These are phyloP conservation scores for Apiospora saccharicola DNA, from an alignment of 2,329 filamentous ascomycete genomes.

Conservation along the genomic window DNA sequence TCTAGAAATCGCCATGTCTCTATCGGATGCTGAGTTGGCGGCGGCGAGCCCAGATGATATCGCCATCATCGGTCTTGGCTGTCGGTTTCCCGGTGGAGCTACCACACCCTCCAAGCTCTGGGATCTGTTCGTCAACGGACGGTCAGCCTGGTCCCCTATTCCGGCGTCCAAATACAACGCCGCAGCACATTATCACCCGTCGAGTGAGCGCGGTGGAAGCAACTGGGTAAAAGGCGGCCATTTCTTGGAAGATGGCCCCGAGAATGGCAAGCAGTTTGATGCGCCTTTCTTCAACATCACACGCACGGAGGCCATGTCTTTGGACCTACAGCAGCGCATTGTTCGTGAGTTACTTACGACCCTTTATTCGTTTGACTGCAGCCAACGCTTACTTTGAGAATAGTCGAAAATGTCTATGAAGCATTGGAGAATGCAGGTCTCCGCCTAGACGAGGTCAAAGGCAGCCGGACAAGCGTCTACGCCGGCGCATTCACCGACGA, in stretches of 20 bases:
- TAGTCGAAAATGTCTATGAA: slow-evolving; percentile 46
- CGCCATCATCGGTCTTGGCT: slow-evolving; percentile 29
- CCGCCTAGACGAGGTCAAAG: slow-evolving; percentile 52
- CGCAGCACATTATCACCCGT: slow-evolving; percentile 30
- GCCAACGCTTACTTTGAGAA: slow-evolving; percentile 60
- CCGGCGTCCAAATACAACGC: slow-evolving; percentile 31
- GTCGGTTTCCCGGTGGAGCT: slow-evolving; percentile 30
- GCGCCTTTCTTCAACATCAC: slow-evolving; percentile 30
- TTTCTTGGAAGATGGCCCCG: slow-evolving; percentile 24
- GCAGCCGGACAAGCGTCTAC: slow-evolving; percentile 41
- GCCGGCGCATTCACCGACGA: slow-evolving; percentile 45
- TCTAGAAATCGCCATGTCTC: background rate
- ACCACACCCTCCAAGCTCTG: slow-evolving; percentile 28
- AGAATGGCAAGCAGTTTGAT: slow-evolving; percentile 28
- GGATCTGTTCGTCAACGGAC: slow-evolving; percentile 27
- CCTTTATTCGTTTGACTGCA: slow-evolving; percentile 57
- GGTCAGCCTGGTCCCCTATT: slow-evolving; percentile 22
- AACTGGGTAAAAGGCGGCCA: slow-evolving; percentile 24
- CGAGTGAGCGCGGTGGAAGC: slow-evolving; percentile 17
- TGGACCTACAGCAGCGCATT: slow-evolving; percentile 67
- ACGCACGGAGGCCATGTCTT: slow-evolving; percentile 27
- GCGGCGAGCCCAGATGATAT: slow-evolving; percentile 24
- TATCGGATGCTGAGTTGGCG: background rate
- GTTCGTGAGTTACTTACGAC: background rate
- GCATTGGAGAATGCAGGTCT: slow-evolving; percentile 71